phyloP scores from a whole-genome alignment of 805 yeast genomes.

The Ogataea neopini region DNA sequence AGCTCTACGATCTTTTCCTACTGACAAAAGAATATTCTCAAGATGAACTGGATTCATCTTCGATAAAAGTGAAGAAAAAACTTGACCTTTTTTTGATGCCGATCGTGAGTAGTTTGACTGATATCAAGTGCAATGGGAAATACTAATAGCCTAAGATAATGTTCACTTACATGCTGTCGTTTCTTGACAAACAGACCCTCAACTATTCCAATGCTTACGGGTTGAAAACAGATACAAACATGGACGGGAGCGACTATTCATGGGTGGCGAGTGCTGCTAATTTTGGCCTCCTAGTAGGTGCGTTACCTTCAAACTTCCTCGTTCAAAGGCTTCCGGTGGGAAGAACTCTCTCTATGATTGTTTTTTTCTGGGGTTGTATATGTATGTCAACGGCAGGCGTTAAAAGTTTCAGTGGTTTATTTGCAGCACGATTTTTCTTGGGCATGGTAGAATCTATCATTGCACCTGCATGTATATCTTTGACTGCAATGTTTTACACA shows the following conservation, averaged over 20 bases:
- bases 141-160: constrained; percentile 32
- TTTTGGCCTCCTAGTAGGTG: constrained; percentile 47
- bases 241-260: constrained; percentile 40
- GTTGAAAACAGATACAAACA: constrained; percentile 35
- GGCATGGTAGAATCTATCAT: constrained; percentile 40
- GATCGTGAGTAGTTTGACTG: constrained; percentile 20
- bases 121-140: too few species aligned
- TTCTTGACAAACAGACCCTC: constrained; percentile 56
- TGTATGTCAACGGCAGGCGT: constrained; percentile 49
- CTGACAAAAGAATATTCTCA: constrained; percentile 5
- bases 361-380: constrained; percentile 48
- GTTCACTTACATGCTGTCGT: constrained; percentile 45
- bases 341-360: constrained; percentile 38
- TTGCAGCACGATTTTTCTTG: constrained; percentile 37
- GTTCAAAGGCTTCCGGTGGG: constrained; percentile 53
- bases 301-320: constrained; percentile 42
- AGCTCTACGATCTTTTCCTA: constrained; percentile 7
- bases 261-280: constrained; percentile 43
- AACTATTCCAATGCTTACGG: constrained; percentile 49
- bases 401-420: constrained; percentile 36
- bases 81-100: constrained; percentile 51
- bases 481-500: constrained; percentile 33
- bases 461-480: constrained; percentile 35
- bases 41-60: constrained; percentile 7
- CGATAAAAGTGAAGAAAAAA: constrained; percentile 30